Base-by-base conservation (phyloP, 352 stramenopile genomes). In the Elongisporangium senticosum region DNA sequence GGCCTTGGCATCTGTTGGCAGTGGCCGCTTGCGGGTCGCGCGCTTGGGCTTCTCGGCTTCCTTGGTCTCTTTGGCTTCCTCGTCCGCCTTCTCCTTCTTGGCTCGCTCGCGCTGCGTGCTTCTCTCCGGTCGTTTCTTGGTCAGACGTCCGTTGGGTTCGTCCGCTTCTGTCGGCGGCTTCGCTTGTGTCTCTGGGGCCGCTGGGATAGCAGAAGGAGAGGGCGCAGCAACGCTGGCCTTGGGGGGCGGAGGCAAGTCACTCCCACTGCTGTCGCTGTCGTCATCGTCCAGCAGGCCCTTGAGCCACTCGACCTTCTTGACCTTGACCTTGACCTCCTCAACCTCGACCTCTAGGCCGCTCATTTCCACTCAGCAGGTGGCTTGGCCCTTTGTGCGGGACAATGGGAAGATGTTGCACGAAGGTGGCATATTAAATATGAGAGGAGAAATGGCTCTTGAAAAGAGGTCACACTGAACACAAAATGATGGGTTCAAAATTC, bases 311-410 rank as follows among this genome's bases (percentile, higher is more conserved):
- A 57, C 19, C 40, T 57, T 60, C 26, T 24, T 11, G 7, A 57
- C 19, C 40, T 57, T 60, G 4, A n/a, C 59, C 23, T 26, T 26
- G 23, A 26, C 23, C 33, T 37, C 56, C 15, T 72, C 51, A 21
- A 72, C 58, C 33, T 75, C 63, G 20, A 53, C 63, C 17, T 51
- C 55, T 17, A 60, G 67, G 22, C 67, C 67, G 20, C 67, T 77
- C 23, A 69, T 66, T 53, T 77, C 69, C 43, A 19, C 26, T 21
- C 56, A 65, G 15, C 63, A 63, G 33, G 33, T 43, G 11, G 26
- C 26, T 37, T 37, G 33, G 33, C 5, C 23, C 33, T 43, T 43
- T 17, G 33, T 10, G 33, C 13, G 33, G 33, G 13, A 37, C 24
- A n/a, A 56, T 28, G 47, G 21, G 17, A 37, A 8, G n/a, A 49